A percentile compares a stretch with the other conserved stretches of the same genome.
These are phyloP conservation scores for Carex arenaria DNA, from an alignment of 202 grass and related monocot species.

Conservation along the genomic window DNA sequence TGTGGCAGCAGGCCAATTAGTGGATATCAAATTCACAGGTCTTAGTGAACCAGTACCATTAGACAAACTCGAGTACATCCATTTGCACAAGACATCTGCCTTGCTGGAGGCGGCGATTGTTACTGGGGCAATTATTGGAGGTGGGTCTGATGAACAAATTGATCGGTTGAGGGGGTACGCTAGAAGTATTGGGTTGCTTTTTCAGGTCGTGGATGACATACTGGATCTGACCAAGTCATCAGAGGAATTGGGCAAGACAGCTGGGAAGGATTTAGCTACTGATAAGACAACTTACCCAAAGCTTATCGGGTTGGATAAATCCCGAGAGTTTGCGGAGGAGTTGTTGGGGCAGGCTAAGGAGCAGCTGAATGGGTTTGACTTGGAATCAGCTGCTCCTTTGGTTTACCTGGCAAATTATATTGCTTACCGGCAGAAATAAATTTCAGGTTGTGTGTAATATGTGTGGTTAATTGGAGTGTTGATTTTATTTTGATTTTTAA, in stretches of 20 bases:
- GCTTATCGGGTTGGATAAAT: constrained; percentile 62
- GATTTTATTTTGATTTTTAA: too few relatives aligned
- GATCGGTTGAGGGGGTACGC: constrained; percentile 54
- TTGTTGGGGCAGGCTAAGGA: constrained; percentile 53
- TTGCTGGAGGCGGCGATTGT: constrained; percentile 76
- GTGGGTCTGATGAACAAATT: constrained; percentile 55
- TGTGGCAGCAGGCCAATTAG: constrained; percentile 64
- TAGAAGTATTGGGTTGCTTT: constrained; percentile 63
- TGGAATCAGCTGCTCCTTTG: constrained; percentile 61
- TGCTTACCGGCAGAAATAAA: constrained; percentile 63
- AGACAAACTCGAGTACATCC: constrained; percentile 70
- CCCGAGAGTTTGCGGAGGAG: constrained; percentile 52
- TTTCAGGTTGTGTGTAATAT: not conserved
- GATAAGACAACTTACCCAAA: constrained; percentile 86
- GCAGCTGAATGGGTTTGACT: constrained; percentile 55
- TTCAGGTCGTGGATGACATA: constrained; percentile 85
- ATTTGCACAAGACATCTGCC: constrained; percentile 75
- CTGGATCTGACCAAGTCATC: constrained; percentile 75
- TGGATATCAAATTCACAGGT: constrained; percentile 72
- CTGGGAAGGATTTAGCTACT: constrained; percentile 69
- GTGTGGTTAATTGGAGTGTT: not conserved
- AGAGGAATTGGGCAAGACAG: constrained; percentile 70
- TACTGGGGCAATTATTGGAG: constrained; percentile 68
- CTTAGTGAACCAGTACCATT: constrained; percentile 31
- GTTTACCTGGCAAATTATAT: constrained; percentile 79